phyloP scores from a whole-genome alignment of 306 rosid species.

The Quercus alba region DNA sequence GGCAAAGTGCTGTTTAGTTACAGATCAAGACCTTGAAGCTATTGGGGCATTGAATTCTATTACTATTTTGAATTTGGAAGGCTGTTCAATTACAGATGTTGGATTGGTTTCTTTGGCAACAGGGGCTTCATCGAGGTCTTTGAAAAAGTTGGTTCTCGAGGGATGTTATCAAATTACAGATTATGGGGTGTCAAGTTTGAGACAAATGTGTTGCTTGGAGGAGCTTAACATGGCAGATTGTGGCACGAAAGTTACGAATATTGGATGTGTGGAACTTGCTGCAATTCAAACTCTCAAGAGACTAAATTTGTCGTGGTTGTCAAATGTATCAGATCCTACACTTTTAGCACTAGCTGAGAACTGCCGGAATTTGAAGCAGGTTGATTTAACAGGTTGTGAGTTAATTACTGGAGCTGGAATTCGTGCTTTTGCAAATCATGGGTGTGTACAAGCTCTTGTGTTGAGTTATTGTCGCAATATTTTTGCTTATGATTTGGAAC shows the following conservation, averaged over 20 bases:
- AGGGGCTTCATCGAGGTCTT: constrained; percentile 18
- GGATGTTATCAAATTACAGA: constrained; percentile 32
- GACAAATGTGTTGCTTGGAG: constrained; percentile 19
- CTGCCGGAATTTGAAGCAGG: not conserved
- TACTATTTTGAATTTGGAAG: constrained; percentile 17
- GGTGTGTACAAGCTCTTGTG: constrained; percentile 14
- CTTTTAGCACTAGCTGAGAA: constrained; percentile 22
- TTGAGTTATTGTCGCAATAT: constrained; percentile 9
- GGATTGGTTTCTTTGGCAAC: constrained; percentile 18
- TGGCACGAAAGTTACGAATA: constrained; percentile 26
- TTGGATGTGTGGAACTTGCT: constrained; percentile 16
- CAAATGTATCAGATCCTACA: constrained; percentile 22
- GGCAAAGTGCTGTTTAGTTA: constrained; percentile 10
- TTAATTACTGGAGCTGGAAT: constrained; percentile 16
- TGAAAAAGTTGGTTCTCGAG: constrained; percentile 13
- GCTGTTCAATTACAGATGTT: constrained; percentile 26
- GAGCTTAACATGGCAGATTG: constrained; percentile 33
- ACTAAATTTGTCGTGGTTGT: constrained; percentile 24
- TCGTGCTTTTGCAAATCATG: constrained; percentile 22
- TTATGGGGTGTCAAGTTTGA: constrained; percentile 16
- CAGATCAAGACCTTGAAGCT: constrained; percentile 22
- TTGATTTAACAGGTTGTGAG: constrained; percentile 24
- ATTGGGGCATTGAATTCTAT: constrained; percentile 10
- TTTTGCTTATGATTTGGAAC: constrained; percentile 1
- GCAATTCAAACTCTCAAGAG: constrained; percentile 11